Conservation (phyloP, 331 rosid genomes). For the Acacia pycnantha region DNA sequence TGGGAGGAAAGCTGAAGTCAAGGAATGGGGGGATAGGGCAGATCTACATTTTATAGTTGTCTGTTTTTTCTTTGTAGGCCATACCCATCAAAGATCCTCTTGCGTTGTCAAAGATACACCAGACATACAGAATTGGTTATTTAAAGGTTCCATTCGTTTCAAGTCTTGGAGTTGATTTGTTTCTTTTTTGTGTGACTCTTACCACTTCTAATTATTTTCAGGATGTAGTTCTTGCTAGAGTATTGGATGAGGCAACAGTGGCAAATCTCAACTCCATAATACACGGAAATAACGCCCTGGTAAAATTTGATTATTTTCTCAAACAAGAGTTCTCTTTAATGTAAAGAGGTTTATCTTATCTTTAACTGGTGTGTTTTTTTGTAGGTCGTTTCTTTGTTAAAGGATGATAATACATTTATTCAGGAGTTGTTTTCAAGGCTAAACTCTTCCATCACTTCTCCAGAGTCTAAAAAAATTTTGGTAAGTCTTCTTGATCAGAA, state of each 20-base stretch:
- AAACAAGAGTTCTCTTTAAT: slow-evolving; percentile 2
- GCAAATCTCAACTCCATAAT: slow-evolving; percentile 84
- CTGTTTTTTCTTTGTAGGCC: slow-evolving; percentile 53
- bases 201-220: slow-evolving; percentile 40
- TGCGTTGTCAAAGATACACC: slow-evolving; percentile 89
- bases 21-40: neutral
- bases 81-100: slow-evolving; percentile 75
- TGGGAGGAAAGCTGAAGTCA: slow-evolving; percentile 8
- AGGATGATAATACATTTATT: slow-evolving; percentile 84
- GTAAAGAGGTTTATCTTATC: neutral
- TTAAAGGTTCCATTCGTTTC: slow-evolving; percentile 59
- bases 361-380: slow-evolving; percentile 30
- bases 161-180: neutral
- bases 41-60: neutral
- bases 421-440: slow-evolving; percentile 85
- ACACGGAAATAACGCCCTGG: slow-evolving; percentile 79
- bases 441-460: slow-evolving; percentile 60
- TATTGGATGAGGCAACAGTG: slow-evolving; percentile 74
- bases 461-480: slow-evolving; percentile 81
- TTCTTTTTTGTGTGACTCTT: slow-evolving; percentile 20
- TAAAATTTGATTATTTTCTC: slow-evolving; percentile 39
- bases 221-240: slow-evolving; percentile 93
- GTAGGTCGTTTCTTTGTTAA: slow-evolving; percentile 86
- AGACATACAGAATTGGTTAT: slow-evolving; percentile 90
- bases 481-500: slow-evolving; percentile 35